Conservation (phyloP, 805 yeast species). For the Lachancea thermotolerans region DNA sequence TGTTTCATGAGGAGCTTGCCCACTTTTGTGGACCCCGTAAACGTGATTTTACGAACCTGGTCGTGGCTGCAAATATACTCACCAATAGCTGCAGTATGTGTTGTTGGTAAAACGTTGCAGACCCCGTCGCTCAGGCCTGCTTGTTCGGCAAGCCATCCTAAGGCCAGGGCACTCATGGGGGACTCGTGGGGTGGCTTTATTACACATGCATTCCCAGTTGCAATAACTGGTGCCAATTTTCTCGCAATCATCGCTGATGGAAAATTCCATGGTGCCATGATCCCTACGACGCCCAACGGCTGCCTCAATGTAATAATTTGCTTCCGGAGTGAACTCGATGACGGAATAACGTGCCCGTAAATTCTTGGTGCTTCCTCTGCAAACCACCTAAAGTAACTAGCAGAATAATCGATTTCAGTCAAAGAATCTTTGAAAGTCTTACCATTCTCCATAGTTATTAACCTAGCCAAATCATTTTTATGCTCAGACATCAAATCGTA, state of each 20-base stretch:
- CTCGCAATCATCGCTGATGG: conserved; percentile 63
- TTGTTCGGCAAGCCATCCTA: conserved; percentile 50
- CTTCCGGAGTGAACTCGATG: conserved; percentile 21
- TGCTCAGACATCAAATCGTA: conserved; percentile 49
- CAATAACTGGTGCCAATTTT: conserved; percentile 68
- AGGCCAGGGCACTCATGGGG: conserved; percentile 65
- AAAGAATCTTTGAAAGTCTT: conserved; percentile 64
- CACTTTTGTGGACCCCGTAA: too few species aligned
- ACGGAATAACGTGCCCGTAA: conserved; percentile 47
- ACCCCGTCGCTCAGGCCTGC: conserved; percentile 73
- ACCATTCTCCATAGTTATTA: conserved; percentile 68
- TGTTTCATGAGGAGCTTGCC: too few species aligned
- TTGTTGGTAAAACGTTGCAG: conserved; percentile 49
- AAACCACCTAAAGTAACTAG: conserved; percentile 73
- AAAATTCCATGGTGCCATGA: conserved; percentile 80
- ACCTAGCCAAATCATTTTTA: conserved; percentile 55
- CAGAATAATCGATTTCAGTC: conserved; percentile 63
- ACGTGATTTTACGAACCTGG: too few species aligned
- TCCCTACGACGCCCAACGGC: conserved; percentile 79
- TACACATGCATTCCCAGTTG: conserved; percentile 74
- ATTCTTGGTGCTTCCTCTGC: conserved; percentile 68
- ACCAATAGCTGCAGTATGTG: conserved; percentile 43
- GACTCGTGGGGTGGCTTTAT: conserved; percentile 75
- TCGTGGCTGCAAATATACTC: conserved; percentile 45
- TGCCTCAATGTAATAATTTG: conserved; percentile 28